Percentiles rank a stretch among this genome's conserved stretches.
Conservation (phyloP, 768 basidiomycete genomes). For the Mycena venus region DNA sequence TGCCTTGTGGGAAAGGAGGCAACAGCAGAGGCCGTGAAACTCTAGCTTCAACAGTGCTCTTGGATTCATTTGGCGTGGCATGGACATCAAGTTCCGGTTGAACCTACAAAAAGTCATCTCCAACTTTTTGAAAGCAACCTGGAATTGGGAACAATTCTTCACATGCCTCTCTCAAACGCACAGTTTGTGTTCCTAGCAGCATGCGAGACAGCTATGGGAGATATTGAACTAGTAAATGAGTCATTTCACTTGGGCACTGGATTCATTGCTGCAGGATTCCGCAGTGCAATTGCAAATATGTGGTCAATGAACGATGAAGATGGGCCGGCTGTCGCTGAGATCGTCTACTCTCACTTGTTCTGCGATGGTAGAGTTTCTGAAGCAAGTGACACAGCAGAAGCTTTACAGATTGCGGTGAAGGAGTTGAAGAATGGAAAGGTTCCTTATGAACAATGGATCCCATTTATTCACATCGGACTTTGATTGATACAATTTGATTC, state of each 20-base stretch:
- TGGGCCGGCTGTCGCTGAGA: slow-evolving; percentile 46
- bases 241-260: slow-evolving; percentile 54
- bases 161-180: slow-evolving; percentile 24
- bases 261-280: slow-evolving; percentile 47
- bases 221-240: slow-evolving; percentile 45
- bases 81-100: slow-evolving; percentile 40
- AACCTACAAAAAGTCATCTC: slow-evolving; percentile 42
- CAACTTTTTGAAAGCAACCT: slow-evolving; percentile 35
- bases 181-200: slow-evolving; percentile 56
- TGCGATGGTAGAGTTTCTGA: slow-evolving; percentile 3
- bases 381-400: slow-evolving; percentile 24
- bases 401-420: slow-evolving; percentile 34
- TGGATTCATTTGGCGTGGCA: slow-evolving; percentile 53
- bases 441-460: slow-evolving; percentile 31
- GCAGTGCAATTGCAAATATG: slow-evolving; percentile 52
- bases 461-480: slow-evolving; percentile 37
- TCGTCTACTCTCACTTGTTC: slow-evolving; percentile 42
- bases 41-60: slow-evolving; percentile 27
- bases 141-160: slow-evolving; percentile 33
- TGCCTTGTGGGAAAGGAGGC: slow-evolving; percentile 15
- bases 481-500: too few species aligned
- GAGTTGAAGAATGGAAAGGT: slow-evolving; percentile 11
- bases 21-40: slow-evolving; percentile 27
- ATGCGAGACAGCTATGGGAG: slow-evolving; percentile 54
- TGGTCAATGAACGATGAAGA: slow-evolving; percentile 51